Percentiles rank a stretch among this genome's conserved stretches.
phyloP scores from a whole-genome alignment of 1,284 basidiomycete genomes.

The Pseudozyma sp. region DNA sequence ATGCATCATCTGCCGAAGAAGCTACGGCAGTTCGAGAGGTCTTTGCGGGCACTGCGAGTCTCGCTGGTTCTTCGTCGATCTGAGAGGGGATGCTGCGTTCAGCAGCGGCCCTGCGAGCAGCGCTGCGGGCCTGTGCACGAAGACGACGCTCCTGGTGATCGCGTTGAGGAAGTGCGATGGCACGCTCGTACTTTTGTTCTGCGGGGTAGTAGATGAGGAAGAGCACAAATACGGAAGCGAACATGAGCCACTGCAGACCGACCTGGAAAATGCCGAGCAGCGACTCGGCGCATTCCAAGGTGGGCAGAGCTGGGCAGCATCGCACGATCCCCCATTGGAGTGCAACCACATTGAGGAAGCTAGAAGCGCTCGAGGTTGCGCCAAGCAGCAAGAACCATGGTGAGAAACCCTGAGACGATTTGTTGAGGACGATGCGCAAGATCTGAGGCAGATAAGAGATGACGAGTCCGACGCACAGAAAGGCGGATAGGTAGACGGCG shows the following conservation, averaged over 20 bases:
- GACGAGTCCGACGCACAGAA: constrained; percentile 82
- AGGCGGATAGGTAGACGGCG: constrained; percentile 78
- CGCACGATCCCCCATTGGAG: constrained; percentile 87
- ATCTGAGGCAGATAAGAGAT: constrained; percentile 91
- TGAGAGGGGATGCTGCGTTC: constrained; percentile 10
- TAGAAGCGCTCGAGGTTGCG: constrained; percentile 74
- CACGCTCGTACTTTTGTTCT: constrained; percentile 77
- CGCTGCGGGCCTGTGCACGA: constrained; percentile 33
- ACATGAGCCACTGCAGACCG: constrained; percentile 84
- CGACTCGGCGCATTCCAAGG: constrained; percentile 78
- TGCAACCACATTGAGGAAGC: constrained; percentile 73
- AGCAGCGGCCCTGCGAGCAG: constrained; percentile 34
- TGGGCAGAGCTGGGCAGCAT: constrained; percentile 76
- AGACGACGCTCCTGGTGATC: constrained; percentile 20
- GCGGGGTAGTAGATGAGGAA: constrained; percentile 92
- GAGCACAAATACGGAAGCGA: constrained; percentile 83
- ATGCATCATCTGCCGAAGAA: constrained; percentile 36
- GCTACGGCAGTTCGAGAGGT: constrained; percentile 8
- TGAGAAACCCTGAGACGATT: constrained; percentile 87
- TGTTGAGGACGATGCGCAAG: constrained; percentile 73
- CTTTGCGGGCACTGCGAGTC: constrained; percentile 20
- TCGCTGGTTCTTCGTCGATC: constrained; percentile 11
- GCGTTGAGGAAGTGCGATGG: constrained; percentile 43
- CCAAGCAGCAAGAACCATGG: constrained; percentile 94
- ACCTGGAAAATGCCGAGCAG: constrained; percentile 87